A percentile compares a stretch with the other conserved stretches of the same genome.
Conservation (phyloP, 2,329 filamentous ascomycete species). For the Penicillium sp. region DNA sequence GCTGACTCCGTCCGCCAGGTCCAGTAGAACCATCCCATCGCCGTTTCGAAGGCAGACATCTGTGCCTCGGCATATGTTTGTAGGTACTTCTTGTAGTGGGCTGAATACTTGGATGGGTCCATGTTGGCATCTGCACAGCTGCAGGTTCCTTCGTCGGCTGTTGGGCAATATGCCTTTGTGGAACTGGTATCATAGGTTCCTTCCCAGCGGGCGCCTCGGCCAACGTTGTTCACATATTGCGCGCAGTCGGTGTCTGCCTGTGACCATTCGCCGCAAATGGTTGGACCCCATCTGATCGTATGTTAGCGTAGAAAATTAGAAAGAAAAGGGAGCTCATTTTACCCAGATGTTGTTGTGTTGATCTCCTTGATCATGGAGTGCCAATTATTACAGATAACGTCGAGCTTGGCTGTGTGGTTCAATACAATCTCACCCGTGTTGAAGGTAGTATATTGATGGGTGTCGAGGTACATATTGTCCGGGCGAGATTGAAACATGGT, state of each 20-base stretch:
- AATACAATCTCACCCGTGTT: slow-evolving; percentile 81
- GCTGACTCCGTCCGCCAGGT: slow-evolving; percentile 90
- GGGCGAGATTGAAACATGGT: slow-evolving; percentile 70
- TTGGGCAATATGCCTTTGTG: slow-evolving; percentile 71
- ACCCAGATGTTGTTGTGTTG: slow-evolving; percentile 69
- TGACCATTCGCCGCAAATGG: slow-evolving; percentile 93
- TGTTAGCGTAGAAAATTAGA: slow-evolving; percentile 2
- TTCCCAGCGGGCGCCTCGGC: slow-evolving; percentile 84
- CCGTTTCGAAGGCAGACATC: slow-evolving; percentile 89
- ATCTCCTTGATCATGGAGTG: slow-evolving; percentile 70
- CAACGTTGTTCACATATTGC: slow-evolving; percentile 81
- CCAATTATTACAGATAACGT: slow-evolving; percentile 87
- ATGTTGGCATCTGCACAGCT: slow-evolving; percentile 75
- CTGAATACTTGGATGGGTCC: slow-evolving; percentile 64
- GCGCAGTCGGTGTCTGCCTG: slow-evolving; percentile 97
- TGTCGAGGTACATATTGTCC: slow-evolving; percentile 76
- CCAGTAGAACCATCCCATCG: slow-evolving; percentile 99
- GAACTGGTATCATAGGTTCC: slow-evolving; percentile 72
- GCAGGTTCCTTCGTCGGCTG: slow-evolving; percentile 59
- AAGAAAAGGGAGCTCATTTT: slow-evolving; percentile 14
- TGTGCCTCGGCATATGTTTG: slow-evolving; percentile 91
- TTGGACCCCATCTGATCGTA: slow-evolving; percentile 70
- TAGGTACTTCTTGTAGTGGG: slow-evolving; percentile 79
- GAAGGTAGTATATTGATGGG: slow-evolving; percentile 98
- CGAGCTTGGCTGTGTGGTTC: slow-evolving; percentile 77